Base-by-base conservation (phyloP, 805 yeast genomes). In the Dipodascus geniculatus region DNA sequence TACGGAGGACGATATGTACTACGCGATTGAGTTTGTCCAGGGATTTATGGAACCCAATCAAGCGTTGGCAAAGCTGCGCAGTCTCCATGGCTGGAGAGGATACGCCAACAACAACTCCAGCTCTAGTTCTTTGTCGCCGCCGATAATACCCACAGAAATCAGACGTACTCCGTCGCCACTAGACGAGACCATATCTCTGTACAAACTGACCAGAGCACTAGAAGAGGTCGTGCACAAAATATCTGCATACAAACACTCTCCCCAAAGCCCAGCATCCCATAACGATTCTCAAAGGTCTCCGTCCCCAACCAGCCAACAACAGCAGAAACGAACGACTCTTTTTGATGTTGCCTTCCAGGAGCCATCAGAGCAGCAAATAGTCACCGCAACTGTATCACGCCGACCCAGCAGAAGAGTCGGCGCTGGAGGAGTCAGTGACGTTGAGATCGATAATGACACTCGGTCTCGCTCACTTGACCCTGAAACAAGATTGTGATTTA, bases 1-100 rank as follows among this genome's bases (percentile, higher is more conserved):
- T 51, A 67, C 72, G 24, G 71, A 67, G 51, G 71, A 64, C 47
- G 73, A 71, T 35, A 57, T 71, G 17, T 60, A 55, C 14, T 55
- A 60, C 20, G 74, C 74, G 3, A 65, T 71, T 52, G 71, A 68
- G 54, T 55, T 53, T 17, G 62, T 68, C 22, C 58, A 60, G 3
- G 64, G 63, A 2, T 56, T 55, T 11, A 56, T 58, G 55, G 60
- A 60, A 23, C 54, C 52, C 3, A 57, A 54, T 33, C 55, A 58
- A 53, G 58, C 65, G 1, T 42, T 54, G 51, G 56, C 55, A 42
- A 48, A 59, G 23, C 59, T 68, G 49, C 62, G 62, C 19, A 55
- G 56, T 22, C 60, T 61, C 38, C 65, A 67, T 35, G 71, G 71
- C 23, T 67, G 70, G 69, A 57, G 66, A 20, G 69, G 50, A 48